Conservation (phyloP, 768 basidiomycete genomes). For the Mycena haematopus region DNA sequence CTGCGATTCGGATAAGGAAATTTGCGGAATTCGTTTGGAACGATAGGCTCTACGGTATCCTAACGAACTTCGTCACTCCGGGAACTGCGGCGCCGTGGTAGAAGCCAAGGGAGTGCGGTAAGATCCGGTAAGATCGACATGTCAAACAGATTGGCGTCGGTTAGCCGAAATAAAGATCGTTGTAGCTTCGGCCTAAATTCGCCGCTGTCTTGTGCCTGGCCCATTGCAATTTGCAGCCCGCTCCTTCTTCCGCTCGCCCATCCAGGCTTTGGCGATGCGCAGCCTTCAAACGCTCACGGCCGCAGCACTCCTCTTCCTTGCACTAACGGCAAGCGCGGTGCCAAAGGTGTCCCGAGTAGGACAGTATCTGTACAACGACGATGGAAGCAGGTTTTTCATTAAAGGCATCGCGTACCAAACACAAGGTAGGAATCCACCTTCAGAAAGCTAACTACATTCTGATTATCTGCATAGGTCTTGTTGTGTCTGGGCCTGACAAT, state of each 20-base stretch:
- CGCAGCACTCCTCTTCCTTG: neutral
- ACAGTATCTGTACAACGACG: neutral
- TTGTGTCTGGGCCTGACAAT: neutral
- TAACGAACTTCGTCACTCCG: too few relatives aligned
- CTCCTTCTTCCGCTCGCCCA: neutral
- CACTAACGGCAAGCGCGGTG: neutral
- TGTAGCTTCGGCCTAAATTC: neutral
- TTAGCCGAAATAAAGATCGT: neutral
- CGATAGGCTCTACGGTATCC: too few relatives aligned
- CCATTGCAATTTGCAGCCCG: neutral
- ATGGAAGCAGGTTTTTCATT: neutral
- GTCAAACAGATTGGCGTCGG: neutral
- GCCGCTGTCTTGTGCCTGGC: neutral
- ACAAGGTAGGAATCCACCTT: slow-evolving; percentile 31
- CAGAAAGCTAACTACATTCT: neutral
- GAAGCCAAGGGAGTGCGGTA: too few relatives aligned
- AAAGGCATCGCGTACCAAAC: too few relatives aligned
- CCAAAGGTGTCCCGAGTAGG: neutral
- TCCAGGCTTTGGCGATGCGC: slow-evolving; percentile 4
- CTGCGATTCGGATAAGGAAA: too few relatives aligned
- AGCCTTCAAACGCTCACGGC: neutral
- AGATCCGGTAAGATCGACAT: neutral
- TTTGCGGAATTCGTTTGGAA: too few relatives aligned
- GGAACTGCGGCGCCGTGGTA: too few relatives aligned
- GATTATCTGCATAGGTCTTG: neutral